Evolutionary conservation across 257 asterid species (phyloP).

Genomic region (Primulina eburnea): DNA sequence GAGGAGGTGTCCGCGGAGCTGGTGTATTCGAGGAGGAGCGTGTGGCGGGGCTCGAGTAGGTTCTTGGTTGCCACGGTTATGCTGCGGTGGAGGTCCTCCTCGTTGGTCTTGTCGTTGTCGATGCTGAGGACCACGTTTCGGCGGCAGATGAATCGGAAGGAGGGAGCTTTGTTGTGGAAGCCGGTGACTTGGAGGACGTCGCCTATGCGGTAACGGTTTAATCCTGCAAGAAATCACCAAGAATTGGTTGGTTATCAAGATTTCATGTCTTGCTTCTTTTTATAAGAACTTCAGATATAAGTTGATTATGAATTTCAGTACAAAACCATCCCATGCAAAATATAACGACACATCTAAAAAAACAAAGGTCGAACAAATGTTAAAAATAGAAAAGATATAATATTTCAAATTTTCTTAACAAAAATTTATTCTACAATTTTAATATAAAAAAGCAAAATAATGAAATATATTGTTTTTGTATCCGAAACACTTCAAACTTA

Average conservation of each 20-base stretch:
- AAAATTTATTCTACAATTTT: too few species aligned
- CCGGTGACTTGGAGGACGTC: conserved; percentile 79
- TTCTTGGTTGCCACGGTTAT: conserved; percentile 44
- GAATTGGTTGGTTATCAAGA: neutral
- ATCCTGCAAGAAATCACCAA: conserved; percentile 31
- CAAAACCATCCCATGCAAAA: too few species aligned
- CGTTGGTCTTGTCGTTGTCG: conserved; percentile 73
- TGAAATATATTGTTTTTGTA: too few species aligned
- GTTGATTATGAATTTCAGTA: too few species aligned
- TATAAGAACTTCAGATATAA: too few species aligned
- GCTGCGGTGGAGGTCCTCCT: conserved; percentile 74
- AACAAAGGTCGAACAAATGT: too few species aligned
- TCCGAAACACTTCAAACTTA: too few species aligned
- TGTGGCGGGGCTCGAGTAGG: conserved; percentile 52
- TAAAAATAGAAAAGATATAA: too few species aligned
- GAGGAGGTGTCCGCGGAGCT: conserved; percentile 71
- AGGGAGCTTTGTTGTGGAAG: conserved; percentile 62
- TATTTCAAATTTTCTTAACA: too few species aligned
- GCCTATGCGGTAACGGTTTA: conserved; percentile 63
- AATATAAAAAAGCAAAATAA: too few species aligned
- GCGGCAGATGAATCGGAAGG: conserved; percentile 73
- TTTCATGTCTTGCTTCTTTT: too few species aligned
- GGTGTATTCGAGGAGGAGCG: conserved; percentile 67
- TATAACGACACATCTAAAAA: too few species aligned
- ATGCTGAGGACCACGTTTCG: conserved; percentile 73